Conservation (phyloP, 2,329 filamentous ascomycete genomes). For the Calonectria henricotiae region DNA sequence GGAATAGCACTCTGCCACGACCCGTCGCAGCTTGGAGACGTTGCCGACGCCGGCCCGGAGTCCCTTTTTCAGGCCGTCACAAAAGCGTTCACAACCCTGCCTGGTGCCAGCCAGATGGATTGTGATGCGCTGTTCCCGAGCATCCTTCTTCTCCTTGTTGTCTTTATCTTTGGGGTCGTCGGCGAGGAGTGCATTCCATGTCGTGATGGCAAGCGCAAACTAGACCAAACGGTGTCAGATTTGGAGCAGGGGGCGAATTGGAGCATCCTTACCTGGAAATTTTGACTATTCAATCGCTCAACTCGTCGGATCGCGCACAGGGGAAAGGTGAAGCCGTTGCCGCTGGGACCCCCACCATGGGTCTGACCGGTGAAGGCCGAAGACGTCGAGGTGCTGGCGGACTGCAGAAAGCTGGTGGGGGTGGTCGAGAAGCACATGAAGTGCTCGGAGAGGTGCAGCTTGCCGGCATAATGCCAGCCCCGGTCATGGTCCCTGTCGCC, state of each 20-base stretch:
- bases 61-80: slow-evolving; percentile 93
- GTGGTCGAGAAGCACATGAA: slow-evolving; percentile 98
- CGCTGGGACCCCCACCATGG: slow-evolving; percentile 91
- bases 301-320: slow-evolving; percentile 93
- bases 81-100: slow-evolving; percentile 93
- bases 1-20: slow-evolving; percentile 90
- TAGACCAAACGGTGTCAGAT: slow-evolving; percentile 53
- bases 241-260: slow-evolving; percentile 14
- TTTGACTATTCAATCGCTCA: slow-evolving; percentile 93
- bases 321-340: slow-evolving; percentile 96
- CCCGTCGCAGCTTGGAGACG: slow-evolving; percentile 86
- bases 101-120: slow-evolving; percentile 92
- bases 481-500: slow-evolving; percentile 81
- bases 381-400: slow-evolving; percentile 84
- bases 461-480: slow-evolving; percentile 92
- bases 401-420: slow-evolving; percentile 86
- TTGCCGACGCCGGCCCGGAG: slow-evolving; percentile 90
- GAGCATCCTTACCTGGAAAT: slow-evolving; percentile 74
- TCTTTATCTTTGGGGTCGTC: slow-evolving; percentile 70
- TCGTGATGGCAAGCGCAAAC: slow-evolving; percentile 95
- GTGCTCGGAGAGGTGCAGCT: slow-evolving; percentile 93
- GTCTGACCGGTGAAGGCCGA: slow-evolving; percentile 93
- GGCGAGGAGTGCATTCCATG: slow-evolving; percentile 85
- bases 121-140: slow-evolving; percentile 86
- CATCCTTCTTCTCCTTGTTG: slow-evolving; percentile 63